Evolutionary conservation across 2,329 filamentous ascomycete genomes (phyloP), one percentile per base, ranked within the genome.

Genomic region (Diaporthe capsici): DNA sequence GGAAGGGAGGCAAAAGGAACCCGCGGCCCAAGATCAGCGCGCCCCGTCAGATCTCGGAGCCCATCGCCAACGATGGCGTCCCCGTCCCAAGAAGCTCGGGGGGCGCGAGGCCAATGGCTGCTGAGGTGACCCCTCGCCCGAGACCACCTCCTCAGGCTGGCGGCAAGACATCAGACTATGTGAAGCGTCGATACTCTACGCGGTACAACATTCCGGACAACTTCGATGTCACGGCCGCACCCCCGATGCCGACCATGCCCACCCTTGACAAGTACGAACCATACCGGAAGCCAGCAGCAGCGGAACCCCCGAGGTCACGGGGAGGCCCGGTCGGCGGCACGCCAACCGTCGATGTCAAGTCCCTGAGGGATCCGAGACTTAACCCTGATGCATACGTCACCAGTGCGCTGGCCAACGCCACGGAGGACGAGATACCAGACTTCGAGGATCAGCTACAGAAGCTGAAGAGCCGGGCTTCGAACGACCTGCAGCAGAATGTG

Each of bases 151-250:
- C 89, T 49, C 82, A 85, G 75, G 85, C 86, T 58, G 88, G 90
- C 71, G 90, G 90, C 80, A 92, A 92, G 90, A 93, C 91, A 1
- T 91, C 91, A 34, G 96, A 99, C 83, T 88, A 98, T 72, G 96
- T 99, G 76, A 98, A 98, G 87, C 91, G 95, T 80, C 90, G 97
- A 80, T 99, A 98, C 85, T 98, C 97, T 53, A 96, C 96, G 57
- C 93, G 96, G 76, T 98, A 98, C 84, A 92, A 94, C 78, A 84
- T 93, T 1, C 94, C 94, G 1, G 86, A 91, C 76, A 92, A 94
- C 80, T 94, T 92, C 82, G 90, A 93, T 80, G 87, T 89, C 79
- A 91, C 90, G 74, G 91, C 90, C n/a, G 76, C 76, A 25, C 90
- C 95, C 25, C 90, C 94, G 2, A 88, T 98, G 78, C 96, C 97